Evolutionary conservation across 129 eudicot genomes (phyloP), one percentile per base, ranked within the genome.

Genomic region (Saposhnikovia divaricata): DNA sequence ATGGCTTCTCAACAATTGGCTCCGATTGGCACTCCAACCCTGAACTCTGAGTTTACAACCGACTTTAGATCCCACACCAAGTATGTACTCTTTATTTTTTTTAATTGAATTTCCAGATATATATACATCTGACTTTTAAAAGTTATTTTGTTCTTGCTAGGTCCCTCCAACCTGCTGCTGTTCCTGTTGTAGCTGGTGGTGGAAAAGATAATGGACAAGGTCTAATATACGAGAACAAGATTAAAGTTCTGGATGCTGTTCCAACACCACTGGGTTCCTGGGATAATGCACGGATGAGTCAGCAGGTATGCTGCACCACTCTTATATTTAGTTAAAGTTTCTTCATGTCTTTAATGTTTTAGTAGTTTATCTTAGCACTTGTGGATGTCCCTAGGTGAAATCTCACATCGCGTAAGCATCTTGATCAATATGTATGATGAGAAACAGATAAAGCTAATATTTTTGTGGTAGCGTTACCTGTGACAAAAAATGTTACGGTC

Each of bases 21-120:
- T 84, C 93, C 96, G 72, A 87, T 92, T 69, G 96, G 93, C 78
- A 87, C 93, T 76, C 88, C 93, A 75, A 59, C 97, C 9, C 69
- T 84, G 76, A 86, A 78, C 70, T 27, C 85, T 63, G 96, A 86
- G 81, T 42, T 51, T 50, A 85, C 83, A 39, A 63, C 82, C 79
- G 88, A 77, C 63, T 80, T 37, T 40, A 81, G 77, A 81, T 53
- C 83, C 6, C 93, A 87, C 76, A 59, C 82, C 44, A 90, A 89
- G 98, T 95, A 90, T 45, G 66, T 55, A 28, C 18, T 38, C 44
- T 46, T 9, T 76, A 19, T 46, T 11, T 76, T 11, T 42, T 40
- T 5, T 5, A 40, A 40, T 3, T 23, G 65, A 74, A 21, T 81
- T 70, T 80, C 71, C 12, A 74, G 75, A 34, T 34, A 50, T 6